Base-by-base conservation (phyloP, 1,284 basidiomycete species). In the Anthracocystis setariae region DNA sequence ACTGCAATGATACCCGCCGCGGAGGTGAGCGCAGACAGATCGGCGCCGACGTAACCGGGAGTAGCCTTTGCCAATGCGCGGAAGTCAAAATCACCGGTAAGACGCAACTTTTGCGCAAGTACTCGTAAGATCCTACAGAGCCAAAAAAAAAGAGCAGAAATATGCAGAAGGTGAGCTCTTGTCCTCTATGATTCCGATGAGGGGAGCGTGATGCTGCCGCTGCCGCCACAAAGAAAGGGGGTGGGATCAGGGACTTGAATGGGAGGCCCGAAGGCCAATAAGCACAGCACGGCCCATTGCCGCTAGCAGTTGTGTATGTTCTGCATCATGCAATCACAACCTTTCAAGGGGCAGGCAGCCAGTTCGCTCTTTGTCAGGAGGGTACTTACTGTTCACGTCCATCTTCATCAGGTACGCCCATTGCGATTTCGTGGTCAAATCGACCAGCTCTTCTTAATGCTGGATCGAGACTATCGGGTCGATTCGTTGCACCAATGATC, bases 361-460 rank as follows among this genome's bases (percentile, higher is more conserved):
- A 3, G 29, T 18, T 42, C n/a, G 18, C n/a, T 23, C 21, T 10
- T 18, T 10, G 12, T 27, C 2, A 29, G 9, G 45, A 10, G 29
- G 20, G 45, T 43, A 85, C 89, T 77, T 62, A 95, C 93, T 94
- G 92, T 78, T 92, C 91, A 23, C 81, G 63, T 8, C 79, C 81
- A 8, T 73, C 89, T 73, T 97, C 91, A 75, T 95, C 93, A 1
- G 95, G 95, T 3, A 98, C 94, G 23, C 93, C 92, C 91, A 98
- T 94, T 52, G 91, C 91, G 57, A 98, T 98, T 84, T 98, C 95
- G 76, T 96, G 93, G 81, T 98, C 95, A 76, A 98, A 98, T 39
- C 95, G 86, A 2, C 95, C 95, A 2, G 94, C 95, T 70, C 94
- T 87, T 43, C 95, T 89, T 13, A 98, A 85, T 0, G 95, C 95